Evolutionary conservation across 2,329 filamentous ascomycete species (phyloP).

Genomic region (Penicillium sp.): DNA sequence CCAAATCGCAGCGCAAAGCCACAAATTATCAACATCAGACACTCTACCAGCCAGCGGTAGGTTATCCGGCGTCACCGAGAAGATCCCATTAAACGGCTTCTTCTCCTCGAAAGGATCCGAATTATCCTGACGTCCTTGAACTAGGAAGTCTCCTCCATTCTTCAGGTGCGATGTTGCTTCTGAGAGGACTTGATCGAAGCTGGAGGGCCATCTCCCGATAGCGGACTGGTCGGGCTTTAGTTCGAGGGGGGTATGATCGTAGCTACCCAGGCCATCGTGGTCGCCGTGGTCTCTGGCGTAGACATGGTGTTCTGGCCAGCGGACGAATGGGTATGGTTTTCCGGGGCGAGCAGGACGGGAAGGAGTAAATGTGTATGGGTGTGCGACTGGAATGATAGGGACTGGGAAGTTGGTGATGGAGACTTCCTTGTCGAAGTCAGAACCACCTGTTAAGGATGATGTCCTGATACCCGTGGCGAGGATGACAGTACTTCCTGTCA

Average conservation of each 20-base stretch:
- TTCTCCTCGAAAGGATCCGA: constrained; percentile 9
- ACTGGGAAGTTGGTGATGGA: constrained; percentile 32
- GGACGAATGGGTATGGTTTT: constrained; percentile 38
- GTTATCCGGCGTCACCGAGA: constrained; percentile 45
- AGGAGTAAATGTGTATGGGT: constrained; percentile 44
- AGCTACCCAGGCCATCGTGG: constrained; percentile 43
- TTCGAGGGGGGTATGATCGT: constrained; percentile 38
- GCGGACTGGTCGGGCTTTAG: constrained; percentile 28
- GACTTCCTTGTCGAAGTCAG: neutral
- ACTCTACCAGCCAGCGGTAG: constrained; percentile 41
- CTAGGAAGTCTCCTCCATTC: constrained; percentile 24
- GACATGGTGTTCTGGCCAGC: constrained; percentile 45
- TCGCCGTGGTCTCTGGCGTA: constrained; percentile 45
- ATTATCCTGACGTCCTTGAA: constrained; percentile 19
- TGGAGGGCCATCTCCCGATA: constrained; percentile 31
- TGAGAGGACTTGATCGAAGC: constrained; percentile 32
- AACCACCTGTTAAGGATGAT: constrained; percentile 24
- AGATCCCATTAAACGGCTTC: constrained; percentile 42
- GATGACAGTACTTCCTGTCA: constrained; percentile 33
- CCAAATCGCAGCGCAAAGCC: constrained; percentile 44
- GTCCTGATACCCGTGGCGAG: constrained; percentile 44
- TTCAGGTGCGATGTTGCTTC: constrained; percentile 24
- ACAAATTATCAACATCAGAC: constrained; percentile 33
- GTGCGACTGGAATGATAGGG: constrained; percentile 43
- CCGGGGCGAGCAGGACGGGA: constrained; percentile 26